phyloP scores from a whole-genome alignment of 2,329 filamentous ascomycete genomes.

The Botryotinia narcissicola region DNA sequence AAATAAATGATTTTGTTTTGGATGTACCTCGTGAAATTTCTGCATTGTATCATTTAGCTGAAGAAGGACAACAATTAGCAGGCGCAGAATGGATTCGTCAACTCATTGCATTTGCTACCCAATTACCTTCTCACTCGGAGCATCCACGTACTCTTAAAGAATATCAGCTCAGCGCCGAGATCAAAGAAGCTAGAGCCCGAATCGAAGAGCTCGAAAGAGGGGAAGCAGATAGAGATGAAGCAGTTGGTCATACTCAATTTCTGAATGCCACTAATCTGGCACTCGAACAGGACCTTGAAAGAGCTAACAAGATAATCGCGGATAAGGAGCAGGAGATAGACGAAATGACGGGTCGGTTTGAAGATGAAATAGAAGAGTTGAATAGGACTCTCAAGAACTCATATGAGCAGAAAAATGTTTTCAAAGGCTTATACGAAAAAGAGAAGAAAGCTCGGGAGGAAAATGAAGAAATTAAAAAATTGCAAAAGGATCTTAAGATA shows the following conservation, averaged over 20 bases:
- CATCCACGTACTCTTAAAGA: background rate
- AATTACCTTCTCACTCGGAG: background rate
- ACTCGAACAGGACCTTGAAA: background rate
- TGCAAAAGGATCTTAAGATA: background rate
- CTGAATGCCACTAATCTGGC: background rate
- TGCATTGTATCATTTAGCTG: background rate
- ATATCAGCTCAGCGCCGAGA: background rate
- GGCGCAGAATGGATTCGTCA: constrained; percentile 18
- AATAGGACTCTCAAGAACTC: background rate
- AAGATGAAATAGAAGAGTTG: constrained; percentile 8
- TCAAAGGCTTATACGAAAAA: background rate
- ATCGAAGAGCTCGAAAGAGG: background rate
- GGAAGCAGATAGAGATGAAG: background rate
- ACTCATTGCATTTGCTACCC: background rate
- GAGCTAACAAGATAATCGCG: background rate
- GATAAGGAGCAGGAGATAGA: background rate
- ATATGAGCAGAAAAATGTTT: background rate
- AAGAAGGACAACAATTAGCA: background rate
- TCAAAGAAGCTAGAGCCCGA: background rate
- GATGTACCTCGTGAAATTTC: background rate
- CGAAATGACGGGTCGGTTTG: background rate
- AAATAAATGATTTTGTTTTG: background rate
- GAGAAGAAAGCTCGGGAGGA: background rate
- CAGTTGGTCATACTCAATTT: too few species aligned
- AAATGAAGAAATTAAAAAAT: background rate